Conservation (phyloP, 1,139 yeast species). For the Kodamaea alishanica region DNA sequence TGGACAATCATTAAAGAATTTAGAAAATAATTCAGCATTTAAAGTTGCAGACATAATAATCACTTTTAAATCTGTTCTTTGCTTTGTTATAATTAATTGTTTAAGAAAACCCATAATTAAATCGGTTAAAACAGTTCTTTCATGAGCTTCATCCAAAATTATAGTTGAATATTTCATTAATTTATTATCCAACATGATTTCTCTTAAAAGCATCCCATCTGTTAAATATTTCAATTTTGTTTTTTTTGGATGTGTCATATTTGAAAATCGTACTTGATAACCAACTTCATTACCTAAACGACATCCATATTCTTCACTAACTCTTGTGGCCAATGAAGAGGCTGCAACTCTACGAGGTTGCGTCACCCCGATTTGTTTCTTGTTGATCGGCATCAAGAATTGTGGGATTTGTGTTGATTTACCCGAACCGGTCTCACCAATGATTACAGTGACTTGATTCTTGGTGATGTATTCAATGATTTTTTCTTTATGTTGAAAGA, state of each 20-base stretch:
- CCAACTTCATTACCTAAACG: constrained; percentile 83
- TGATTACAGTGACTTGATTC: constrained; percentile 70
- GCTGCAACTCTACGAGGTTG: constrained; percentile 99
- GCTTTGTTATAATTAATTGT: constrained; percentile 46
- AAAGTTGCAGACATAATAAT: constrained; percentile 93
- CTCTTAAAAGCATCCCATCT: constrained; percentile 96
- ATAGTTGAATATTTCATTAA: constrained; percentile 68
- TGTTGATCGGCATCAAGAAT: constrained; percentile 55
- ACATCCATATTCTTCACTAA: constrained; percentile 83
- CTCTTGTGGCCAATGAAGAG: constrained; percentile 87
- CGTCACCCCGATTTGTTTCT: constrained; percentile 76
- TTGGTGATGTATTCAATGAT: constrained; percentile 52
- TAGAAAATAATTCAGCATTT: constrained; percentile 85
- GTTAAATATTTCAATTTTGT: constrained; percentile 84
- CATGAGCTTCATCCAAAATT: constrained; percentile 97
- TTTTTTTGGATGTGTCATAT: constrained; percentile 29
- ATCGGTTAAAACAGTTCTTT: constrained; percentile 89
- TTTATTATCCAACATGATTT: constrained; percentile 71
- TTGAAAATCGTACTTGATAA: constrained; percentile 80
- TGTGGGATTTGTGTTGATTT: constrained; percentile 98
- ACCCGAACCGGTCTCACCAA: constrained; percentile 98
- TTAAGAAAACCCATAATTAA: constrained; percentile 84
- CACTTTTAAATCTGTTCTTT: constrained; percentile 55
- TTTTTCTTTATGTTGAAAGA: constrained; percentile 65
- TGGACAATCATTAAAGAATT: constrained; percentile 74